phyloP scores from a whole-genome alignment of 1,284 basidiomycete species.

The Ustilago sp. region DNA sequence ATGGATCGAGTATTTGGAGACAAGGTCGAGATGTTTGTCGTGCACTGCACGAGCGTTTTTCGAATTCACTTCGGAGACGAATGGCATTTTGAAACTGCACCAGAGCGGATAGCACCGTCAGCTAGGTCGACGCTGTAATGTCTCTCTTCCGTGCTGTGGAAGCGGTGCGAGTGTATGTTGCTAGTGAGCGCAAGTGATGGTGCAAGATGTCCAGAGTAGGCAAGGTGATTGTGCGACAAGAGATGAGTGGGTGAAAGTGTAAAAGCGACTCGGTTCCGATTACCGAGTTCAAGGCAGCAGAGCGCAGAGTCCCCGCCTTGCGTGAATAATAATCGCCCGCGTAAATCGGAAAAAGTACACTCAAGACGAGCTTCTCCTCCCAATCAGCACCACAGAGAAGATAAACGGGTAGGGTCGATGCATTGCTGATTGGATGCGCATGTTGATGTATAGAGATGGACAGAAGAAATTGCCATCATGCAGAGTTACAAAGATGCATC shows the following conservation, averaged over 20 bases:
- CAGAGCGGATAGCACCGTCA: background rate
- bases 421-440: background rate
- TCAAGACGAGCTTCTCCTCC: conserved; percentile 41
- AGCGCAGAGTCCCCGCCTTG: background rate
- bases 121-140: background rate
- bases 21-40: conserved; percentile 52
- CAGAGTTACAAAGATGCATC: background rate
- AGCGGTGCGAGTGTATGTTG: background rate
- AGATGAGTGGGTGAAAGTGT: conserved; percentile 3
- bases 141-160: no score
- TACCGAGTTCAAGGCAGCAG: background rate
- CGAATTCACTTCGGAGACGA: conserved; percentile 23
- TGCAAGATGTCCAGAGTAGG: background rate
- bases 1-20: conserved; percentile 29
- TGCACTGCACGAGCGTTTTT: conserved; percentile 49
- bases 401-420: background rate
- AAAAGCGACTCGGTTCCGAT: conserved; percentile 3
- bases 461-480: background rate
- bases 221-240: background rate
- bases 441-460: background rate
- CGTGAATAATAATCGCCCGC: background rate
- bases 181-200: background rate
- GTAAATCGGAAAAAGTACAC: background rate
- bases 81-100: conserved; percentile 25
- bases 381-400: conserved; percentile 30